Evolutionary conservation across 352 stramenopile genomes (phyloP).

Genomic region (Peronospora farinosa): DNA sequence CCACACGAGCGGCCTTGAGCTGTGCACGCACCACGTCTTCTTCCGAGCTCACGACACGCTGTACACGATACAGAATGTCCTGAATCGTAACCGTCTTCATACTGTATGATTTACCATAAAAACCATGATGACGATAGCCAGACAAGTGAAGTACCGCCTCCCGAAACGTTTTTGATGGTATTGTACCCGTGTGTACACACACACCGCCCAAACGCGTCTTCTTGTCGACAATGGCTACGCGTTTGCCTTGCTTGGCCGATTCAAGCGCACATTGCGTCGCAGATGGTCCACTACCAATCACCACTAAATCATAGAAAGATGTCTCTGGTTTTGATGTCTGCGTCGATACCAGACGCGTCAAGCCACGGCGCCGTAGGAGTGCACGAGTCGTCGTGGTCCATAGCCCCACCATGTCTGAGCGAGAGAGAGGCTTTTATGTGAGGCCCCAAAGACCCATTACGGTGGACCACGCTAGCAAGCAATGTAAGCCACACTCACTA

Average conservation of each 20-base stretch:
- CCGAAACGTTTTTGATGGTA: slow-evolving; percentile 87
- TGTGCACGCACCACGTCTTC: slow-evolving; percentile 80
- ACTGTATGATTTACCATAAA: slow-evolving; percentile 83
- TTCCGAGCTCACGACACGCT: slow-evolving; percentile 68
- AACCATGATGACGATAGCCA: slow-evolving; percentile 85
- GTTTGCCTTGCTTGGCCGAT: slow-evolving; percentile 73
- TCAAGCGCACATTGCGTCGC: slow-evolving; percentile 85
- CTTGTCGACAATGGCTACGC: slow-evolving; percentile 77
- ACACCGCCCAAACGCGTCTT: slow-evolving; percentile 53
- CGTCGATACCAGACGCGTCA: slow-evolving; percentile 8
- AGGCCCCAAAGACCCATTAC: background rate
- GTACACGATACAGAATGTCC: slow-evolving; percentile 76
- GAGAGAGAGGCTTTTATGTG: background rate
- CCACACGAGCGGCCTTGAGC: slow-evolving; percentile 66
- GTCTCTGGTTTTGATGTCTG: slow-evolving; percentile 33
- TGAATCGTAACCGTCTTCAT: slow-evolving; percentile 80
- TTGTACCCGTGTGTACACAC: slow-evolving; percentile 81
- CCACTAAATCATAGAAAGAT: slow-evolving; percentile 75
- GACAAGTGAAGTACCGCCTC: slow-evolving; percentile 87
- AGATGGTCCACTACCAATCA: slow-evolving; percentile 82
- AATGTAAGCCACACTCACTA: background rate
- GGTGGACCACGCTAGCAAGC: too few species aligned
- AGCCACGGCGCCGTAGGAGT: slow-evolving; percentile 1
- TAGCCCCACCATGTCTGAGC: slow-evolving; percentile 14
- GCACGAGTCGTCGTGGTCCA: slow-evolving; percentile 11